Percentiles rank a stretch among this genome's conserved stretches.
These are phyloP conservation scores for Raffaelea albimanens DNA, from an alignment of 2,329 filamentous ascomycete species.

Conservation along the genomic window DNA sequence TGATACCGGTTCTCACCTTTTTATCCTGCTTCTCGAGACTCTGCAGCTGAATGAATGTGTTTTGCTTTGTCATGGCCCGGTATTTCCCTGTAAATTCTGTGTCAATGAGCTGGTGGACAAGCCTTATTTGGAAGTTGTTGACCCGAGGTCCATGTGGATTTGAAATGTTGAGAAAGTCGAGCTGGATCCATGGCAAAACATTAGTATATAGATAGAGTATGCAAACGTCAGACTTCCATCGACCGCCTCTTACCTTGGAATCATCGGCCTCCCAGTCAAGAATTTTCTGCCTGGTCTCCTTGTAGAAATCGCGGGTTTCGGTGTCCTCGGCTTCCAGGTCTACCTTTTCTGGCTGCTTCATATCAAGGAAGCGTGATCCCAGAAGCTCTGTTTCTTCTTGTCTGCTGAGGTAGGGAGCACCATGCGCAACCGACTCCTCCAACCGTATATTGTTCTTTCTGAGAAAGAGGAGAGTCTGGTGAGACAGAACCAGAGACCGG, in stretches of 20 bases:
- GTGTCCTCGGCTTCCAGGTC: constrained; percentile 4
- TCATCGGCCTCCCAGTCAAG: constrained; percentile 5
- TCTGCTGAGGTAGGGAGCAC: constrained; percentile 23
- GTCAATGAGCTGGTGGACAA: constrained; percentile 18
- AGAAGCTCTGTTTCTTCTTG: constrained; percentile 12
- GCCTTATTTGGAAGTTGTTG: constrained; percentile 17
- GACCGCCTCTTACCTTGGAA: background rate
- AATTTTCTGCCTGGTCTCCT: constrained; percentile 1
- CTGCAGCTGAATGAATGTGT: constrained; percentile 13
- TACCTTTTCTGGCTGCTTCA: background rate
- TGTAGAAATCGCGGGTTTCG: constrained; percentile 6
- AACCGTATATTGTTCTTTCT: constrained; percentile 17
- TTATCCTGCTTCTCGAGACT: constrained; percentile 4
- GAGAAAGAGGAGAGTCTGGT: constrained; percentile 21
- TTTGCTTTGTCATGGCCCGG: constrained; percentile 3
- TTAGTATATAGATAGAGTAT: too few species aligned
- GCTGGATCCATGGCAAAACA: background rate
- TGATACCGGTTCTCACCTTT: background rate
- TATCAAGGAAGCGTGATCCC: background rate
- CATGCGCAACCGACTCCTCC: constrained; percentile 15
- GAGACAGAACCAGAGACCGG: constrained; percentile 19
- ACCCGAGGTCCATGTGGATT: constrained; percentile 15
- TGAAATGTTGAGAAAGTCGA: constrained; percentile 11
- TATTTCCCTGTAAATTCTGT: constrained; percentile 14
- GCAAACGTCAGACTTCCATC: too few species aligned